Percentiles rank a stretch among this genome's conserved stretches.
These are phyloP conservation scores for Eimeria praecox DNA, from an alignment of 169 alveolate genomes.

Conservation along the genomic window DNA sequence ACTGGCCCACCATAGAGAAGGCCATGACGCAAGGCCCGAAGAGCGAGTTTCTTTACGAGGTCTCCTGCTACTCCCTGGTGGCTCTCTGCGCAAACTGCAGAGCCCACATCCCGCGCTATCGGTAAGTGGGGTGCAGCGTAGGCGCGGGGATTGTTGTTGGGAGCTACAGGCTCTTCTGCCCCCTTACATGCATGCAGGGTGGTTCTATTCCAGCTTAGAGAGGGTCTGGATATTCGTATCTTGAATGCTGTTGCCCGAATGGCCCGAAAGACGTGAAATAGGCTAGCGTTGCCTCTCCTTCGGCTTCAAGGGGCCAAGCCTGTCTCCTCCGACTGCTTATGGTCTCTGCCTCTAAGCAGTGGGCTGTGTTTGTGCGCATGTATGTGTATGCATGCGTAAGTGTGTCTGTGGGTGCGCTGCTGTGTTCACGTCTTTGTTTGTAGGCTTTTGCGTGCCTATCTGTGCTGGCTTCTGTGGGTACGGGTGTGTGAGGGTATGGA, in stretches of 20 bases:
- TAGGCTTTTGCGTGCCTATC: no score
- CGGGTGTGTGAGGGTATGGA: no score
- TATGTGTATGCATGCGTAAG: not conserved
- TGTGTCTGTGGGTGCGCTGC: not conserved
- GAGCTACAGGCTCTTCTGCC: not conserved
- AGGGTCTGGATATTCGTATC: not conserved
- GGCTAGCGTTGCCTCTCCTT: not conserved
- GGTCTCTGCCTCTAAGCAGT: not conserved
- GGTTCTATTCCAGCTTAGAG: not conserved
- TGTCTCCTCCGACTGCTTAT: not conserved
- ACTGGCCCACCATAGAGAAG: constrained; percentile 67
- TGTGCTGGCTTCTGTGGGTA: no score
- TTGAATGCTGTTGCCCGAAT: no score
- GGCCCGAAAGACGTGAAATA: no score
- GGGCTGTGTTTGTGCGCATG: not conserved
- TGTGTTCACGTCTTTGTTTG: not conserved
- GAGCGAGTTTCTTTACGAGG: constrained; percentile 75
- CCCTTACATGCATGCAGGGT: not conserved
- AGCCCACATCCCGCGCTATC: constrained; percentile 79
- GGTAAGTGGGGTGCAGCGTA: not conserved
- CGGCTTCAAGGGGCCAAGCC: not conserved
- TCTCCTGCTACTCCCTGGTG: constrained; percentile 62
- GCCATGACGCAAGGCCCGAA: constrained; percentile 34
- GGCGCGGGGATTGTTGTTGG: not conserved
- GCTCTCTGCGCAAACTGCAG: constrained; percentile 73